Evolutionary conservation across 331 rosid species (phyloP).

Genomic region (Pyrus hybrid): DNA sequence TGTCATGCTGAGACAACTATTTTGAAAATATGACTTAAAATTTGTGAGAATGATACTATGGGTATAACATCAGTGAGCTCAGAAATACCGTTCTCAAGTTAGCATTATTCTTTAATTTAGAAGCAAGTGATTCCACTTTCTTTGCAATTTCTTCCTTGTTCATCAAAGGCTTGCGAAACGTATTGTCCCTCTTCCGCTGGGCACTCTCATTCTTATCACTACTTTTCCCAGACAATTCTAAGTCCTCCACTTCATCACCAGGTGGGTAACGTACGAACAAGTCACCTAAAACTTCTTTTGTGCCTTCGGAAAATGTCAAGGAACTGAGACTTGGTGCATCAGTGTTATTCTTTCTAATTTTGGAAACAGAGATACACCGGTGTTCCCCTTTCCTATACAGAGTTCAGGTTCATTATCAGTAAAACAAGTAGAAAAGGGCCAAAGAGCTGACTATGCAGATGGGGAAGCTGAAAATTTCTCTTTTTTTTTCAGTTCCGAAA

Average conservation of each 20-base stretch:
- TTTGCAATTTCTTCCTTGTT: conserved; percentile 37
- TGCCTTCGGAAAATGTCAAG: conserved; percentile 47
- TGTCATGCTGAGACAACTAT: neutral
- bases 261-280: conserved; percentile 69
- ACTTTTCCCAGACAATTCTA: conserved; percentile 15
- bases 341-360: conserved; percentile 12
- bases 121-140: conserved; percentile 35
- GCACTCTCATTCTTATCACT: neutral
- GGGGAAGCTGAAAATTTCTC: neutral
- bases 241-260: conserved; percentile 36
- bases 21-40: neutral
- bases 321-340: conserved; percentile 11
- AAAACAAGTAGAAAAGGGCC: neutral
- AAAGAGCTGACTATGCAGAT: neutral
- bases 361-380: conserved; percentile 36
- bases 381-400: conserved; percentile 37
- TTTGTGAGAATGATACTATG: conserved; percentile 3
- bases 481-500: neutral
- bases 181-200: conserved; percentile 28
- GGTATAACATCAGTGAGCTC: conserved; percentile 5
- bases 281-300: conserved; percentile 32
- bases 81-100: conserved; percentile 48
- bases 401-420: conserved; percentile 12
- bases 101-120: conserved; percentile 21
- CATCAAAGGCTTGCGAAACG: conserved; percentile 48